Evolutionary conservation across 2,329 filamentous ascomycete genomes (phyloP).

Genomic region (Lasiodiplodia sp.): DNA sequence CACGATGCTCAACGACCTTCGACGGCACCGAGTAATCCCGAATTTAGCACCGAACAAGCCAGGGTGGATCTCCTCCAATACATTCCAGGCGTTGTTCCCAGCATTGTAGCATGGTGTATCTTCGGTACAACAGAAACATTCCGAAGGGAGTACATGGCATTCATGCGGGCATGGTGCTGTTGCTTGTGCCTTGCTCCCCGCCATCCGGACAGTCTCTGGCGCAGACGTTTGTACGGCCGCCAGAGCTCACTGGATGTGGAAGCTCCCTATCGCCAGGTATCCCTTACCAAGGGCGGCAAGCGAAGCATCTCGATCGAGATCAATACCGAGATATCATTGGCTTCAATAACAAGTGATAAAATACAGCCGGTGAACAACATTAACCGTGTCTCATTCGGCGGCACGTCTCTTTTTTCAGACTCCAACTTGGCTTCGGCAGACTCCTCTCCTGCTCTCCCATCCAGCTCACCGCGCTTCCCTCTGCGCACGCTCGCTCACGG

Average conservation of each 20-base stretch:
- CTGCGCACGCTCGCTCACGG: not conserved
- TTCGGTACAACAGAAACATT: conserved; percentile 20
- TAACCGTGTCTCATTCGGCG: conserved; percentile 13
- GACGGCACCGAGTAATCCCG: not conserved
- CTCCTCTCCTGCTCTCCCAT: not conserved
- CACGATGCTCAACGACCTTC: not conserved
- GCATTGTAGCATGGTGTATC: conserved; percentile 19
- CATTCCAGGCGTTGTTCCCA: conserved; percentile 14
- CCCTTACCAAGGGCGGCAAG: not conserved
- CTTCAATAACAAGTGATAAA: not conserved
- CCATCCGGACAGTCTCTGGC: not conserved
- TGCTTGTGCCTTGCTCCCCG: not conserved
- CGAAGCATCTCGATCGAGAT: conserved; percentile 2
- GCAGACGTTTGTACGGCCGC: conserved; percentile 4
- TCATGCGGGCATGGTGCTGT: not conserved
- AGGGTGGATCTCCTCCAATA: conserved; percentile 23
- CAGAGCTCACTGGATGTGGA: conserved; percentile 9
- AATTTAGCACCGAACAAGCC: conserved; percentile 12
- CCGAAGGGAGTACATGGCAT: conserved; percentile 14
- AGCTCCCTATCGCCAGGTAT: not conserved
- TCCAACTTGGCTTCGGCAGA: too few relatives aligned
- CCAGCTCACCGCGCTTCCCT: not conserved
- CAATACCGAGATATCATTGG: conserved; percentile 16
- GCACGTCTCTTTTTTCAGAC: not conserved
- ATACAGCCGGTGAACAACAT: not conserved